Base-by-base conservation (phyloP, 2,329 filamentous ascomycete species). In the Shiraia bambusicola region DNA sequence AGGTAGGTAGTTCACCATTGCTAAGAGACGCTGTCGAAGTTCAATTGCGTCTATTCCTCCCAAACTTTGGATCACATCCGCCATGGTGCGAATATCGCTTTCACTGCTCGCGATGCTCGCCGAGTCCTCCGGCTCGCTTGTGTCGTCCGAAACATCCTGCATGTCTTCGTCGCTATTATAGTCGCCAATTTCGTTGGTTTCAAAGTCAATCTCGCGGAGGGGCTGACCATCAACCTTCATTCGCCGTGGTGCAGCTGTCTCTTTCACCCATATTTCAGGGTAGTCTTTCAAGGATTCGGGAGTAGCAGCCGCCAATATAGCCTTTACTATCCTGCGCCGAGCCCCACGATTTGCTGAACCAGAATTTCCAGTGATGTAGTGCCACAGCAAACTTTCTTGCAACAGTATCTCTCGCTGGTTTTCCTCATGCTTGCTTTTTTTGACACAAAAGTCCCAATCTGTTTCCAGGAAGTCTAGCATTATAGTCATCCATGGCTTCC, bases 401-500 rank as follows among this genome's bases (percentile, higher is more conserved):
- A 84, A 64, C 30, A 61, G 30, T 7, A 51, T 49, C 4, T 59
- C 56, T 12, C 39, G 35, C 14, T 44, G 39, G 9, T 39, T 36
- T 6, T 45, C 45, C 8, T 52, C 50, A n/a, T 45, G 47, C 16
- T 52, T 52, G 26, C 16, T 65, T 44, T 50, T 60, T 59, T 29
- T 69, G 41, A 72, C 51, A 5, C 83, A 75, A 47, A 82, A 79
- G 5, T 76, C 66, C 65, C 87, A 83, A 56, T 94, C 88, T 3
- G 75, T 72, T 51, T 93, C 85, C 10, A 96, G 72, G 6, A 87
- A 81, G 56, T 91, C 86, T 4, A 94, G 67, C 77, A 95, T 86
- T 47, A 86, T 83, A 25, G 84, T 79, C 11, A 97, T 73, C 87
- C 89, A 95, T 6, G 81, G 69, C 54, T 78, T 82, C 90, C 91